Base-by-base conservation (phyloP, 495 filamentous ascomycete genomes). In the Aspergillus funiculosus region DNA sequence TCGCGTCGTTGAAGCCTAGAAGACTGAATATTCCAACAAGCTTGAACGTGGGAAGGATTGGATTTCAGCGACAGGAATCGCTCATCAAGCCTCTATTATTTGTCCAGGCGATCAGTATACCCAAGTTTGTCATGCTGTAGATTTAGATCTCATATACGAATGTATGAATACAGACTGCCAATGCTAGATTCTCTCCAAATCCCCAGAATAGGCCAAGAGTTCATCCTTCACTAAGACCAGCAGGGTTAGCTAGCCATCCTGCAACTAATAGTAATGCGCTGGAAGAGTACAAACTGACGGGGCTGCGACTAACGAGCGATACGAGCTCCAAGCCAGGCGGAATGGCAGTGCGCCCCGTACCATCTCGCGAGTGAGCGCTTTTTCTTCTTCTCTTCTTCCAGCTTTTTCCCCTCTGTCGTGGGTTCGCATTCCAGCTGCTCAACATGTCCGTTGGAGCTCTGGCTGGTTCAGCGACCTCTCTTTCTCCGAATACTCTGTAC, bases 261-360 rank as follows among this genome's bases (percentile, higher is more conserved):
- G 28, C 28, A 21, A 25, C 24, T n/a, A 15, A 15, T n/a, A n/a
- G n/a, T n/a, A n/a, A n/a, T n/a, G n/a, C n/a, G n/a, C n/a, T n/a
- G n/a, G n/a, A n/a, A n/a, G n/a, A n/a, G n/a, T n/a, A n/a, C n/a
- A n/a, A n/a, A n/a, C 20, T 37, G 34, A 30, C 28, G 14, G 28
- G 28, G 28, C 28, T 13, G 28, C 28, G 36, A 25, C 24, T n/a
- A 15, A 15, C n/a, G 1, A 11, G 18, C 11, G 22, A 44, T 44
- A 44, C 41, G 41, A 46, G 43, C 2, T 38, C 19, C 18, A 9
- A 39, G 2, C 37, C 37, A 17, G n/a, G 14, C 17, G 43, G 6
- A 22, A 20, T 21, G 14, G 22, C 43, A 30, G 8, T 46, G 43
- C 31, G 41, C 42, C 42, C 42, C 14, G 13, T 29, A 17, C 28